Conservation (phyloP, 495 filamentous ascomycete species). For the Trichodelitschia bisporula region DNA sequence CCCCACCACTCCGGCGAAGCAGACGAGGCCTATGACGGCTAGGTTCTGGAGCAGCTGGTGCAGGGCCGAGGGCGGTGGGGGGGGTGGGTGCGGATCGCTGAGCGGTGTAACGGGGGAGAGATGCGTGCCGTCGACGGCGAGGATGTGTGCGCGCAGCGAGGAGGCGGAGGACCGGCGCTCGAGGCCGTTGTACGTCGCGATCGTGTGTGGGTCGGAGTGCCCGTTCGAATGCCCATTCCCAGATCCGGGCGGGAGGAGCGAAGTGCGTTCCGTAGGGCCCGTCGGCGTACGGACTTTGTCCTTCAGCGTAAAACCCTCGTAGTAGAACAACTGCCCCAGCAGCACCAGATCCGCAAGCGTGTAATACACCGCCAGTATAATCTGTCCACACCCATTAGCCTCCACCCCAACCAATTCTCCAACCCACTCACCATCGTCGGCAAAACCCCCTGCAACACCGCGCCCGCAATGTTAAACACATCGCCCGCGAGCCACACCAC, state of each 20-base stretch:
- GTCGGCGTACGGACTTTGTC: conserved; percentile 20
- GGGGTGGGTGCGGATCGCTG: conserved; percentile 16
- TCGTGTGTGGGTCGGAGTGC: conserved; percentile 9
- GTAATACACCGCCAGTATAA: conserved; percentile 86
- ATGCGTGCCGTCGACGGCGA: conserved; percentile 31
- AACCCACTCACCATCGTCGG: conserved; percentile 49
- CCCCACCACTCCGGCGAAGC: conserved; percentile 53
- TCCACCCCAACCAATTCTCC: not conserved
- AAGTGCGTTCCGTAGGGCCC: too few relatives aligned
- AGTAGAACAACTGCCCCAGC: conserved; percentile 77
- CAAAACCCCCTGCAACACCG: conserved; percentile 75
- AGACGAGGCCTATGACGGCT: conserved; percentile 50
- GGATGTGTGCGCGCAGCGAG: conserved; percentile 21
- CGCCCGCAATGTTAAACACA: conserved; percentile 89
- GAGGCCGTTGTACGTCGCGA: conserved; percentile 2
- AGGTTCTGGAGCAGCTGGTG: conserved; percentile 22
- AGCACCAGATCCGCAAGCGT: conserved; percentile 82
- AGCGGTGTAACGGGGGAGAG: conserved; percentile 62
- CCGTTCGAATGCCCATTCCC: conserved; percentile 2
- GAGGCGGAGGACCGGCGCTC: conserved; percentile 9
- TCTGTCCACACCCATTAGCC: conserved; percentile 11
- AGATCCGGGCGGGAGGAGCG: not conserved
- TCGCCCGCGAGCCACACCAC: conserved; percentile 79
- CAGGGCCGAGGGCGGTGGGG: not conserved
- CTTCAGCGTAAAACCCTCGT: conserved; percentile 52